These are phyloP conservation scores for Magnolia sinica DNA, from an alignment of 164 flowering plant species.

Conservation along the genomic window DNA sequence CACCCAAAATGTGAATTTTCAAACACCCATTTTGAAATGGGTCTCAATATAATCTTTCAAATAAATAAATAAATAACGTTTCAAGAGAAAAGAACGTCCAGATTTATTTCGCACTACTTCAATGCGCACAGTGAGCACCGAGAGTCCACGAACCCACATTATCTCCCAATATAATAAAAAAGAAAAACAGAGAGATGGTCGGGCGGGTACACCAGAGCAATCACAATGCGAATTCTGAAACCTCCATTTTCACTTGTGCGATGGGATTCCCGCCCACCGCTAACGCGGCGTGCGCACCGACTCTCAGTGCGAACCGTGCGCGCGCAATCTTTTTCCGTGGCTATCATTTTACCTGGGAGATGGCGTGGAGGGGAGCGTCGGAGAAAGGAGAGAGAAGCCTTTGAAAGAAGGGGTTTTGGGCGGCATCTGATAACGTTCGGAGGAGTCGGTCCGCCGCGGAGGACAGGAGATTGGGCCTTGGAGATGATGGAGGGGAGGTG, in stretches of 20 bases:
- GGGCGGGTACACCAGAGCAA: neutral
- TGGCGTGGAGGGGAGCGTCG: slow-evolving; percentile 18
- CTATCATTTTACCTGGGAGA: slow-evolving; percentile 36
- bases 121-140: too few relatives aligned
- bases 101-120: too few relatives aligned
- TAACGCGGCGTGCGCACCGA: neutral
- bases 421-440: slow-evolving; percentile 24
- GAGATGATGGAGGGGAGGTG: neutral
- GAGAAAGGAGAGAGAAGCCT: slow-evolving; percentile 30
- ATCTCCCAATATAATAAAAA: too few relatives aligned
- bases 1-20: too few relatives aligned
- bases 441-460: slow-evolving; percentile 33
- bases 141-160: too few relatives aligned
- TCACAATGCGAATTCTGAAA: neutral
- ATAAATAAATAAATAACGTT: too few relatives aligned
- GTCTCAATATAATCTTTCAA: too few relatives aligned
- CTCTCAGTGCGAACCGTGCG: neutral
- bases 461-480: slow-evolving; percentile 22
- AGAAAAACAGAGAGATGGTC: too few relatives aligned
- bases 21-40: too few relatives aligned
- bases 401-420: slow-evolving; percentile 39
- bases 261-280: neutral
- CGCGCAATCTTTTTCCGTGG: too few relatives aligned
- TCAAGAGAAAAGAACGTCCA: too few relatives aligned
- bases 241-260: too few relatives aligned